Evolutionary conservation across 495 filamentous ascomycete genomes (phyloP).

Genomic region (Bacidia rubella): DNA sequence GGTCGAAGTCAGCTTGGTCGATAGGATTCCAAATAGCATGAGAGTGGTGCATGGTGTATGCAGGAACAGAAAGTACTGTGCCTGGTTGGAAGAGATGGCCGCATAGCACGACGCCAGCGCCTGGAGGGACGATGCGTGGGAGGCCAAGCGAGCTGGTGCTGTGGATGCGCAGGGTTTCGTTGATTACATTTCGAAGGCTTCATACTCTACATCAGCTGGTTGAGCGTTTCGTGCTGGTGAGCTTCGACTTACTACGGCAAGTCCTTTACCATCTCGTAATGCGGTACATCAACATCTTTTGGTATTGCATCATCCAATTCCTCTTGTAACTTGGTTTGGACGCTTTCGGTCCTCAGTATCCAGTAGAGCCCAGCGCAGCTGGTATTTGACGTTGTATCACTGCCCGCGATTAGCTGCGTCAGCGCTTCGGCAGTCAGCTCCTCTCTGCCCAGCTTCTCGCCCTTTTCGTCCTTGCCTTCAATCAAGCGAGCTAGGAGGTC

Average conservation of each 20-base stretch:
- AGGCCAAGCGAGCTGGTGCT: constrained; percentile 80
- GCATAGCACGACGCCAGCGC: constrained; percentile 36
- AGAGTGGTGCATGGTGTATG: constrained; percentile 79
- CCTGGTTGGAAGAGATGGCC: constrained; percentile 57
- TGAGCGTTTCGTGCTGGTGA: background rate
- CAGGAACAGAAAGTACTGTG: constrained; percentile 69
- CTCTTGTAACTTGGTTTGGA: constrained; percentile 54
- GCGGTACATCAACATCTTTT: constrained; percentile 45
- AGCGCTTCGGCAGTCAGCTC: constrained; percentile 82
- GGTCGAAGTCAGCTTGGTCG: constrained; percentile 21
- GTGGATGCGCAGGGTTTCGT: constrained; percentile 84
- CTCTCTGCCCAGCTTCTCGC: constrained; percentile 54
- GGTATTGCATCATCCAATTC: constrained; percentile 61
- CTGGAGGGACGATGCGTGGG: constrained; percentile 61
- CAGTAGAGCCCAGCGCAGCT: constrained; percentile 77
- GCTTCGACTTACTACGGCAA: constrained; percentile 61
- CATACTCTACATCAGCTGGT: background rate
- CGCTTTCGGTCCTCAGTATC: constrained; percentile 53
- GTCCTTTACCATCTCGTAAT: constrained; percentile 57
- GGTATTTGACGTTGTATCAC: constrained; percentile 82
- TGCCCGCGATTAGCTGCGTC: constrained; percentile 83
- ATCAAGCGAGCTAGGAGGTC: constrained; percentile 75
- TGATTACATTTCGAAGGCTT: constrained; percentile 61
- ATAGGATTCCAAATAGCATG: constrained; percentile 62
- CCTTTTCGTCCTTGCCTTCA: constrained; percentile 73